Evolutionary conservation across 1,139 yeast species (phyloP).

Genomic region (Blastobotrys aristatus): DNA sequence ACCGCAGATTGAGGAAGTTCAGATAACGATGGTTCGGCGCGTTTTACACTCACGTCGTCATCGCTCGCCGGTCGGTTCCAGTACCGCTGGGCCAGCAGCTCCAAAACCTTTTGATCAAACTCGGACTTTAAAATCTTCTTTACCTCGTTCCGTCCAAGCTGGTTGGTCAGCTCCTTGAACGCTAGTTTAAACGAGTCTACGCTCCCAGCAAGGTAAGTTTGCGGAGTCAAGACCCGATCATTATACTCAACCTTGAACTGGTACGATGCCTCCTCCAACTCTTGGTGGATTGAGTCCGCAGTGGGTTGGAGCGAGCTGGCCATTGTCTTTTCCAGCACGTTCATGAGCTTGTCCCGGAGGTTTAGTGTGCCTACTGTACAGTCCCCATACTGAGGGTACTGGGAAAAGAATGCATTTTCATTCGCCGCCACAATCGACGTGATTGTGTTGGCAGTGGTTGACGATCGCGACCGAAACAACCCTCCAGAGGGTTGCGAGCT

Average conservation of each 20-base stretch:
- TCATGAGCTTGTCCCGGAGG: slow-evolving; percentile 75
- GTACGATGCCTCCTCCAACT: slow-evolving; percentile 88
- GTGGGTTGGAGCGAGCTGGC: slow-evolving; percentile 85
- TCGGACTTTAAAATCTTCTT: slow-evolving; percentile 74
- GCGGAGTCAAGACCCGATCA: slow-evolving; percentile 89
- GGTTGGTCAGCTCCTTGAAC: slow-evolving; percentile 78
- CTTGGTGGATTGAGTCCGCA: slow-evolving; percentile 77
- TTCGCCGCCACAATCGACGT: slow-evolving; percentile 39
- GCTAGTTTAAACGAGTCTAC: slow-evolving; percentile 82
- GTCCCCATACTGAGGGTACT: slow-evolving; percentile 46
- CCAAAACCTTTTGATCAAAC: slow-evolving; percentile 82
- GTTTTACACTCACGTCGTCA: slow-evolving; percentile 12
- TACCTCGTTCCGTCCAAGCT: slow-evolving; percentile 78
- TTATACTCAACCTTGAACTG: slow-evolving; percentile 94
- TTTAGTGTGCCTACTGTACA: slow-evolving; percentile 74
- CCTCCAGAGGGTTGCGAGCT: slow-evolving; percentile 31
- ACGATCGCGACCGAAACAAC: slow-evolving; percentile 28
- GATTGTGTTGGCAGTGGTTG: slow-evolving; percentile 25
- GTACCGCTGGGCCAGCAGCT: slow-evolving; percentile 80
- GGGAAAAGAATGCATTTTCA: slow-evolving; percentile 44
- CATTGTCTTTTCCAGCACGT: slow-evolving; percentile 86
- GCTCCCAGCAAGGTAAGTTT: slow-evolving; percentile 87
- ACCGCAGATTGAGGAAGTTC: slow-evolving; percentile 51
- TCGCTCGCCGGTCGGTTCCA: slow-evolving; percentile 65
- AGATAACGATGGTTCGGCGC: slow-evolving; percentile 46